Base-by-base conservation (phyloP, 225 moss, liverwort and hornwort species). In the Bryum argenteum region DNA sequence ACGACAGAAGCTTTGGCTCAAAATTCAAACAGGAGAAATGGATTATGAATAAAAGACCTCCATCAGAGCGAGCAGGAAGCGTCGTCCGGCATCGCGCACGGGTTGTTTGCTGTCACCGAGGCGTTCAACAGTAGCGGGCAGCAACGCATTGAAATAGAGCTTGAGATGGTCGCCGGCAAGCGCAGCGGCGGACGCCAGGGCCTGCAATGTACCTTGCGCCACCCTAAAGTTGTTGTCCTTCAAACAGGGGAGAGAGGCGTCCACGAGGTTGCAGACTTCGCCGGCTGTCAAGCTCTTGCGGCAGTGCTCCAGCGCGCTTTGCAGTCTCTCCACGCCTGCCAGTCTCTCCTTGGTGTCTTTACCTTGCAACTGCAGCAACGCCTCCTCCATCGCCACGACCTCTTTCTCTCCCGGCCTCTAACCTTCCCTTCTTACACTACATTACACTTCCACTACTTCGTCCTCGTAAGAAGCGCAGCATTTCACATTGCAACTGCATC, bases 181-280 rank as follows among this genome's bases (percentile, higher is more conserved):
- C 21, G 79, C 86, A 57, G 86, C 81, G 8, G 42, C 62, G 21
- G 43, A 62, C 47, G 78, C 86, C 23, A 88, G 76, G 8, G 92
- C 86, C 18, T 92, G 90, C 41, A 90, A 75, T 5, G 76, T 80
- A 2, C 93, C 93, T 55, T 93, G 93, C 42, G 87, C 83, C 42
- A 93, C 89, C 82, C 88, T 85, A 51, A 89, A 91, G 61, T 91
- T 91, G 40, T 89, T 91, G 52, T 93, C 93, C 21, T 83, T 81
- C 6, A 93, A 62, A 7, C 71, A 44, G 80, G 80, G 55, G 77
- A 69, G 42, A 80, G 93, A 89, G 51, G 88, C 89, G 47, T 93
- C 91, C n/a, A 93, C 91, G 21, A 93, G 72, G 61, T n/a, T 83
- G 60, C 73, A 82, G 14, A 93, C 88, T 55, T 93, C 93, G 8